Conservation (phyloP, 352 stramenopile genomes). For the Phytophthora cryptogea region DNA sequence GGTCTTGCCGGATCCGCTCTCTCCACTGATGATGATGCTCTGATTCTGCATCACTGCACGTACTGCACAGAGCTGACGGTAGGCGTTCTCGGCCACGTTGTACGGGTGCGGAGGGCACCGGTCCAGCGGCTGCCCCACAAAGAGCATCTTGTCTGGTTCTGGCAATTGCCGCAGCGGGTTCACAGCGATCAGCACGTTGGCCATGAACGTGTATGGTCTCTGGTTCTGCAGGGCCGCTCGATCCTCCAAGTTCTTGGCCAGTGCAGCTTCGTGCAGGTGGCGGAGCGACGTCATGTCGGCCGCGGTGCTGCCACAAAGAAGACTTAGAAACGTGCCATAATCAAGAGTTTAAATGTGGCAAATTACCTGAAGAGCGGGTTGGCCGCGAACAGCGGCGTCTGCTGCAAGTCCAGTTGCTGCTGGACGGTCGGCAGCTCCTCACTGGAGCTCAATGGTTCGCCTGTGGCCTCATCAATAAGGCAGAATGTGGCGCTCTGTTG, state of each 20-base stretch:
- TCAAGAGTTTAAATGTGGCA: slow-evolving; percentile 4
- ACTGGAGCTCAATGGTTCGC: slow-evolving; percentile 38
- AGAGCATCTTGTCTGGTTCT: slow-evolving; percentile 75
- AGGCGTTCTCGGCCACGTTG: slow-evolving; percentile 85
- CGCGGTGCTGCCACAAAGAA: slow-evolving; percentile 41
- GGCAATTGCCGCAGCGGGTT: slow-evolving; percentile 81
- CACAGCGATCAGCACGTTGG: slow-evolving; percentile 85
- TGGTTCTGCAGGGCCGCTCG: slow-evolving; percentile 73
- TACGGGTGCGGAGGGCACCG: slow-evolving; percentile 81
- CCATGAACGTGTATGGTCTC: slow-evolving; percentile 88
- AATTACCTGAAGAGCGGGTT: slow-evolving; percentile 68
- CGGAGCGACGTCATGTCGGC: slow-evolving; percentile 86
- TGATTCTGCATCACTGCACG: slow-evolving; percentile 91
- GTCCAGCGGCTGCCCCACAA: slow-evolving; percentile 67
- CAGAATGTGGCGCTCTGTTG: slow-evolving; percentile 51
- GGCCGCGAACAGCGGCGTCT: slow-evolving; percentile 61
- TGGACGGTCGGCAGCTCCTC: slow-evolving; percentile 15
- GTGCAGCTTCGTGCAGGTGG: slow-evolving; percentile 82
- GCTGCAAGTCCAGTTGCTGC: slow-evolving; percentile 48
- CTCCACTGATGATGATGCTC: slow-evolving; percentile 95
- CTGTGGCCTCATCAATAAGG: slow-evolving; percentile 66
- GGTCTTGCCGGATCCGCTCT: slow-evolving; percentile 95
- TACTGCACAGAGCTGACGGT: slow-evolving; percentile 81
- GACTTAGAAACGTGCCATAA: background rate
- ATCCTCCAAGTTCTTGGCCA: slow-evolving; percentile 90